These are phyloP conservation scores for Ambrosia hybrid DNA, from an alignment of 140 eudicot species.

Conservation along the genomic window DNA sequence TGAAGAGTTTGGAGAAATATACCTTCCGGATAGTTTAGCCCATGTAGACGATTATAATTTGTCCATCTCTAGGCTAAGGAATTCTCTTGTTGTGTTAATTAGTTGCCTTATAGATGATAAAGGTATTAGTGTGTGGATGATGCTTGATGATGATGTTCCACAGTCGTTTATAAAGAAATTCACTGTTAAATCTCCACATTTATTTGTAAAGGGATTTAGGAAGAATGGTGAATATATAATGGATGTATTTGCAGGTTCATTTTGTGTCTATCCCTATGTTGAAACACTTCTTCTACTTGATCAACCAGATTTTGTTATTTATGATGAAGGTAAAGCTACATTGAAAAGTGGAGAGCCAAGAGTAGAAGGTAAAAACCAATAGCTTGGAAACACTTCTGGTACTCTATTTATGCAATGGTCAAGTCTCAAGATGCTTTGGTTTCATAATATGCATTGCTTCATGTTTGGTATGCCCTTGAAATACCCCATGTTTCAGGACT, in stretches of 20 bases:
- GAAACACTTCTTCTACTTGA: neutral
- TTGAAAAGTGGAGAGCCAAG: neutral
- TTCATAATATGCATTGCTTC: too few relatives aligned
- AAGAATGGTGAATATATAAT: neutral
- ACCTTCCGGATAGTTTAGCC: neutral
- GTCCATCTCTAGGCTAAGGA: neutral
- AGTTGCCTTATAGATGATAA: neutral
- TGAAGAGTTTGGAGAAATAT: neutral
- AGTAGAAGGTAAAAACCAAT: neutral
- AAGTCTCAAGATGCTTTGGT: neutral
- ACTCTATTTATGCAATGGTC: neutral
- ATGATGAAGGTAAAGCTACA: neutral
- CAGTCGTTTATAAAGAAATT: neutral
- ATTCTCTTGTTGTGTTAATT: neutral
- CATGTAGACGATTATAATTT: neutral
- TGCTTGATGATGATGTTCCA: neutral
- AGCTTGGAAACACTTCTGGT: neutral
- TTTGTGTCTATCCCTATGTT: neutral
- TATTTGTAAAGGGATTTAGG: neutral
- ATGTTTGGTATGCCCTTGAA: too few relatives aligned
- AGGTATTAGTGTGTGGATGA: neutral
- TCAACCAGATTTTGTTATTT: neutral
- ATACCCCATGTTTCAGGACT: too few relatives aligned
- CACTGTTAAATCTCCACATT: neutral
- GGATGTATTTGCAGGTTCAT: neutral